phyloP scores from a whole-genome alignment of 768 basidiomycete genomes.

The Lepiota brunneoincarnata region DNA sequence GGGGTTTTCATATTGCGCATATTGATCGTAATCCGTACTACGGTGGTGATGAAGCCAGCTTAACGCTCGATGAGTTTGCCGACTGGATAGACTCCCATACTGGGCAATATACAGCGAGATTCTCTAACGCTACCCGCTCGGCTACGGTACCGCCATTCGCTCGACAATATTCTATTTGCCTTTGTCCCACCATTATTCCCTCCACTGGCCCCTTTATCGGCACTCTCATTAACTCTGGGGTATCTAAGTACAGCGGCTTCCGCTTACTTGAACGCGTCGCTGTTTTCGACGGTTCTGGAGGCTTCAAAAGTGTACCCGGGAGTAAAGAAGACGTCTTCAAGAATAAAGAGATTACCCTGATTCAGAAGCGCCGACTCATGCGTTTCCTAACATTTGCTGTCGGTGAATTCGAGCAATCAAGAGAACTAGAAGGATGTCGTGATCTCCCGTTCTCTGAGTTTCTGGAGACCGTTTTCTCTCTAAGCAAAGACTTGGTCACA shows the following conservation, averaged over 20 bases:
- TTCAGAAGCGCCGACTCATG: conserved; percentile 91
- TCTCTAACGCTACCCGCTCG: conserved; percentile 44
- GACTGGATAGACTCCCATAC: conserved; percentile 54
- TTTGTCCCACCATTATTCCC: conserved; percentile 81
- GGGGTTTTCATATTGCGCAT: conserved; percentile 86
- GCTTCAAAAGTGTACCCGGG: conserved; percentile 69
- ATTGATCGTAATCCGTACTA: conserved; percentile 85
- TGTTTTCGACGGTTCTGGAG: conserved; percentile 48
- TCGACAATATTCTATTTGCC: conserved; percentile 81
- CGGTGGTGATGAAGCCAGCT: conserved; percentile 76
- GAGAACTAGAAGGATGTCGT: conserved; percentile 55
- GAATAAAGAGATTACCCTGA: conserved; percentile 65
- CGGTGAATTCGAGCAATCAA: conserved; percentile 65
- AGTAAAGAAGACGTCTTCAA: conserved; percentile 95
- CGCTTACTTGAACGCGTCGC: conserved; percentile 73
- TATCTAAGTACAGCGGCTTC: conserved; percentile 90
- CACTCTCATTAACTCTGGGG: conserved; percentile 76
- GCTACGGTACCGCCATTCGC: conserved; percentile 46
- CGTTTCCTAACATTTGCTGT: conserved; percentile 84
- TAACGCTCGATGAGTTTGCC: conserved; percentile 78
- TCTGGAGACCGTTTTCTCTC: conserved; percentile 58
- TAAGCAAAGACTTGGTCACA: conserved; percentile 53
- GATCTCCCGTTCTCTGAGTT: conserved; percentile 59
- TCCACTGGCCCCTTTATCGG: conserved; percentile 78
- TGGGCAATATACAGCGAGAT: conserved; percentile 21